phyloP scores from a whole-genome alignment of 805 yeast genomes.

The Tetrapisispora nanseiensis region DNA sequence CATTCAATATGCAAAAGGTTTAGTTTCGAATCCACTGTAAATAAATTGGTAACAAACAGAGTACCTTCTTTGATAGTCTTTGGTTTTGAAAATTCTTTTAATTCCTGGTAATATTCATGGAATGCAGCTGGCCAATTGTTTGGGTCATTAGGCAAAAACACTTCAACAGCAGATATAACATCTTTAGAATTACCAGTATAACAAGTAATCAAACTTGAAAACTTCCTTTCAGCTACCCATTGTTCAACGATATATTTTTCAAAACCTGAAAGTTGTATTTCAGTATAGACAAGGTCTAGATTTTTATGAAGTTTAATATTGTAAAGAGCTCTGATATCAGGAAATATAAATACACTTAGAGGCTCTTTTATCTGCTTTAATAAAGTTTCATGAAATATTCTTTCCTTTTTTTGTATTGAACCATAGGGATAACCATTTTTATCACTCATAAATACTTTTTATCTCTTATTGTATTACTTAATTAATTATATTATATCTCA shows the following conservation, averaged over 20 bases:
- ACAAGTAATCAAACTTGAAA: conserved; percentile 61
- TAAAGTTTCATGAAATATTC: not conserved
- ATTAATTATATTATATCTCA: too few species aligned
- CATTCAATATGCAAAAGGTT: conserved; percentile 60
- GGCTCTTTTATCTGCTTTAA: not conserved
- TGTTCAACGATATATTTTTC: conserved; percentile 91
- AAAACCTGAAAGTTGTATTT: conserved; percentile 53
- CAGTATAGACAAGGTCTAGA: conserved; percentile 35
- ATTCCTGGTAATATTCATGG: conserved; percentile 53
- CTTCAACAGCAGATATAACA: conserved; percentile 48
- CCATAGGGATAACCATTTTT: not conserved
- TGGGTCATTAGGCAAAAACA: conserved; percentile 36
- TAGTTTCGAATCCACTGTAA: conserved; percentile 66
- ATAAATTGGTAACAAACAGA: conserved; percentile 72
- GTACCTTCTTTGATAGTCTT: conserved; percentile 52
- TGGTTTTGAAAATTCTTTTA: conserved; percentile 55
- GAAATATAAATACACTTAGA: conserved; percentile 32
- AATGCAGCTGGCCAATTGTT: conserved; percentile 34
- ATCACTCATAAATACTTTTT: too few species aligned
- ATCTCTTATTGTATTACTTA: too few species aligned
- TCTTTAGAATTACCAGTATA: conserved; percentile 80
- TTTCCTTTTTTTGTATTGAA: not conserved
- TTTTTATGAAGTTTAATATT: conserved; percentile 35
- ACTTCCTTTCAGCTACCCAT: conserved; percentile 71
- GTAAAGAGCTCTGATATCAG: conserved; percentile 48